A percentile compares a stretch with the other conserved stretches of the same genome.
phyloP scores from a whole-genome alignment of 768 basidiomycete species.

The Pleurotus pulmonarius region DNA sequence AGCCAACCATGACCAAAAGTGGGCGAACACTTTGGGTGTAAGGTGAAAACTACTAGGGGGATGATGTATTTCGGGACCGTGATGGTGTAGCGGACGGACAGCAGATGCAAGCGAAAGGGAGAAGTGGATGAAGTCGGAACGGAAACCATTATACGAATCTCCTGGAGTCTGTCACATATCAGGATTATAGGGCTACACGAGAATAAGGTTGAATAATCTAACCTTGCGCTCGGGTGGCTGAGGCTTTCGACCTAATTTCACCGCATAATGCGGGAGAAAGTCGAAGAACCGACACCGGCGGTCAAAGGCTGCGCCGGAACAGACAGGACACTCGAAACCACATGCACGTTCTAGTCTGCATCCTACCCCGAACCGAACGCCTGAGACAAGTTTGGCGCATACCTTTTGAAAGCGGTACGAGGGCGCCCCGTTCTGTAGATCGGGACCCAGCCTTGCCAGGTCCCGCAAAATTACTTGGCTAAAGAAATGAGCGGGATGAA shows the following conservation, averaged over 20 bases:
- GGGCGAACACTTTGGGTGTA: slow-evolving; percentile 78
- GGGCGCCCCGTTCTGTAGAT: slow-evolving; percentile 13
- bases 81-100: slow-evolving; percentile 24
- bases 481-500: background rate
- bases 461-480: slow-evolving; percentile 13
- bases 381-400: slow-evolving; percentile 79
- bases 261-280: slow-evolving; percentile 77
- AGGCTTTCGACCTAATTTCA: slow-evolving; percentile 55
- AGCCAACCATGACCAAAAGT: slow-evolving; percentile 92
- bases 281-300: slow-evolving; percentile 77
- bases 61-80: slow-evolving; percentile 19
- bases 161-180: slow-evolving; percentile 29
- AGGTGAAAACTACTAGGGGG: slow-evolving; percentile 76
- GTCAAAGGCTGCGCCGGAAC: slow-evolving; percentile 60
- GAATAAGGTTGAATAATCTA: slow-evolving; percentile 8
- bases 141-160: slow-evolving; percentile 86
- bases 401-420: slow-evolving; percentile 54
- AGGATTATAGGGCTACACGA: slow-evolving; percentile 5
- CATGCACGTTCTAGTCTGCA: slow-evolving; percentile 82
- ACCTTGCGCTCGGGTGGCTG: slow-evolving; percentile 44
- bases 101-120: slow-evolving; percentile 82
- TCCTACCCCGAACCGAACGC: slow-evolving; percentile 85
- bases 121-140: slow-evolving; percentile 92
- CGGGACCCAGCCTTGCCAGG: background rate
- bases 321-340: slow-evolving; percentile 58